A percentile compares a stretch with the other conserved stretches of the same genome.
Conservation (phyloP, 2,329 filamentous ascomycete species). For the Fusarium palustre region DNA sequence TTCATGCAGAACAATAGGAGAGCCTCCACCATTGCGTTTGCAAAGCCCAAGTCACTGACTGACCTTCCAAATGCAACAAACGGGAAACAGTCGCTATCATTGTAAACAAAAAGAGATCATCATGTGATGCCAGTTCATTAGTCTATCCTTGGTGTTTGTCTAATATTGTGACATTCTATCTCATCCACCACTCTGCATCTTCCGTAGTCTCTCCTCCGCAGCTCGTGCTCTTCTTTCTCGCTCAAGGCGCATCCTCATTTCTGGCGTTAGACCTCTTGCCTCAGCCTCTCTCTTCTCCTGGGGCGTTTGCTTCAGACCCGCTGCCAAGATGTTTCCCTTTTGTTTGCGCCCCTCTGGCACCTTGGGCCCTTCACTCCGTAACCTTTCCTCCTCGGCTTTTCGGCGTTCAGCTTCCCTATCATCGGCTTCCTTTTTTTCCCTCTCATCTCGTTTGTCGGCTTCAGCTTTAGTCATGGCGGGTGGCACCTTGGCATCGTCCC, state of each 20-base stretch:
- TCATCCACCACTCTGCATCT: conserved; percentile 58
- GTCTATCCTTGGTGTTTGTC: conserved; percentile 4
- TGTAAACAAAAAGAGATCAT: neutral
- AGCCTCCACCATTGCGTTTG: neutral
- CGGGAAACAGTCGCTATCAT: neutral
- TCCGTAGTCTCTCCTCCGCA: conserved; percentile 86
- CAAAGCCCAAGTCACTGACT: neutral
- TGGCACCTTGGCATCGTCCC: conserved; percentile 81
- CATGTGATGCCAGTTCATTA: neutral
- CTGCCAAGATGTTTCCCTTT: conserved; percentile 64
- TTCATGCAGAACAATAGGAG: neutral
- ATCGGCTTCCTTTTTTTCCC: conserved; percentile 76
- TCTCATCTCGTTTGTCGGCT: conserved; percentile 74
- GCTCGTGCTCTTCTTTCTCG: conserved; percentile 90
- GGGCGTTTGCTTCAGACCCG: conserved; percentile 75
- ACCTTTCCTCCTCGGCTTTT: conserved; percentile 77
- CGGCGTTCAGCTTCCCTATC: conserved; percentile 77
- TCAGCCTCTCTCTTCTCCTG: conserved; percentile 88
- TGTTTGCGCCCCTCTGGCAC: conserved; percentile 62
- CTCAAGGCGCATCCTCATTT: conserved; percentile 86
- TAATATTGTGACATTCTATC: neutral
- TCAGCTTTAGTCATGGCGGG: conserved; percentile 76
- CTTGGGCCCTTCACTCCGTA: conserved; percentile 74
- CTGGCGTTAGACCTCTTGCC: conserved; percentile 83
- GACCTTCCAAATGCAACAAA: neutral